A percentile compares a stretch with the other conserved stretches of the same genome.
phyloP scores from a whole-genome alignment of 441 rosid genomes.

The Pelargonium cotyledonis region DNA sequence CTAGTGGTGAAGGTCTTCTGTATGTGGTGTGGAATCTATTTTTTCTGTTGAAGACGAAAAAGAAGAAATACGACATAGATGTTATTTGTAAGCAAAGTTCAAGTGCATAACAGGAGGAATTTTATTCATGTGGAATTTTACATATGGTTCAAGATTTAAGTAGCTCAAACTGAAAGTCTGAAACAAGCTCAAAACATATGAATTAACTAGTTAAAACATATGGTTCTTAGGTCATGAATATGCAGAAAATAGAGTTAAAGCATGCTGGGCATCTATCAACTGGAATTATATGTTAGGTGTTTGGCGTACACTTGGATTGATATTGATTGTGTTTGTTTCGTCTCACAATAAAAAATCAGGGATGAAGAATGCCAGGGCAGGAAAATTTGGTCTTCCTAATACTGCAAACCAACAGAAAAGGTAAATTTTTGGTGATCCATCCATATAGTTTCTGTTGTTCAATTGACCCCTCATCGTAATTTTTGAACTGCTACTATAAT shows the following conservation, averaged over 20 bases:
- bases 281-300: neutral
- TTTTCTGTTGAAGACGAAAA: neutral
- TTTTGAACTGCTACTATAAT: neutral
- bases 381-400: constrained; percentile 25
- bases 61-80: neutral
- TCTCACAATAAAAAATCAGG: constrained; percentile 28
- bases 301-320: neutral
- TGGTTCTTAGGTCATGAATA: neutral
- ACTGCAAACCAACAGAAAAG: constrained; percentile 39
- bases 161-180: neutral
- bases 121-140: neutral
- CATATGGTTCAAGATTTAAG: neutral
- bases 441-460: neutral
- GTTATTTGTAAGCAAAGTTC: neutral
- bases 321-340: neutral
- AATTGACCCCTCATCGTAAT: neutral
- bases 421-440: constrained; percentile 31
- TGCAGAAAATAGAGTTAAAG: neutral
- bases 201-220: neutral
- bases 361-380: constrained; percentile 30
- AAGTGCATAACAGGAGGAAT: neutral
- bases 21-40: neutral
- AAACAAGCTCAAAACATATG: neutral
- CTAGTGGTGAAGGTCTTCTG: neutral
- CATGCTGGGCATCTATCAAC: neutral